Conservation (phyloP, 192 early-diverging fungal species). For the Thamnidium elegans region DNA sequence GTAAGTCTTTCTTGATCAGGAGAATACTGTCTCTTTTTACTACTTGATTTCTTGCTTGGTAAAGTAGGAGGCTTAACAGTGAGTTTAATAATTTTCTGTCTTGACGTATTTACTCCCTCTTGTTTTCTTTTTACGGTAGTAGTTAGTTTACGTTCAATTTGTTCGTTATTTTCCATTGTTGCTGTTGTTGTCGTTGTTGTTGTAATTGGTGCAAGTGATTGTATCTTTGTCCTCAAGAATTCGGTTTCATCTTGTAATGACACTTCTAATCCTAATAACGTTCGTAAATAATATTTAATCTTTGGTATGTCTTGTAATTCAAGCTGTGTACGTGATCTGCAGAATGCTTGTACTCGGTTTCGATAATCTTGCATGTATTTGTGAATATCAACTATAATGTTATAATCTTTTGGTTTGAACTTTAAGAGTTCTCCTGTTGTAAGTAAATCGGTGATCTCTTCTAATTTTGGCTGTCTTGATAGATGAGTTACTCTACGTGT, state of each 20-base stretch:
- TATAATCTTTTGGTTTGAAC: conserved; percentile 42
- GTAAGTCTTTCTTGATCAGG: too few species aligned
- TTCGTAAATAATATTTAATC: conserved; percentile 38
- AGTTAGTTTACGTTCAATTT: not conserved
- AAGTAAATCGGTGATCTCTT: conserved; percentile 38
- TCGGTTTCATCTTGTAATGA: conserved; percentile 39
- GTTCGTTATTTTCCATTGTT: not conserved
- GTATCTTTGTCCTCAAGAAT: conserved; percentile 38
- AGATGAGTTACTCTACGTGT: conserved; percentile 26
- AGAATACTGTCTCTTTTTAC: too few species aligned
- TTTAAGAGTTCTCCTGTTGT: conserved; percentile 39
- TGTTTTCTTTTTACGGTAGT: not conserved
- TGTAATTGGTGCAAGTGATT: conserved; percentile 24
- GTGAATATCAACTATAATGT: conserved; percentile 14
- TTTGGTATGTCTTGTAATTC: conserved; percentile 28
- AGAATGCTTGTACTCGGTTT: conserved; percentile 25
- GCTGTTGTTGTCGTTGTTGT: not conserved
- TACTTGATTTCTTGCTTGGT: not conserved
- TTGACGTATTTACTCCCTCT: not conserved
- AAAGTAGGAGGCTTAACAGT: conserved; percentile 9
- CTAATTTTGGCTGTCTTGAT: conserved; percentile 32
- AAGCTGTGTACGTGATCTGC: conserved; percentile 29
- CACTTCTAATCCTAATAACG: conserved; percentile 42
- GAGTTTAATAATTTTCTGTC: conserved; percentile 7
- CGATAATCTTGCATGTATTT: conserved; percentile 9